phyloP scores from a whole-genome alignment of 1,284 basidiomycete species.

The Ganoderma boninense region DNA sequence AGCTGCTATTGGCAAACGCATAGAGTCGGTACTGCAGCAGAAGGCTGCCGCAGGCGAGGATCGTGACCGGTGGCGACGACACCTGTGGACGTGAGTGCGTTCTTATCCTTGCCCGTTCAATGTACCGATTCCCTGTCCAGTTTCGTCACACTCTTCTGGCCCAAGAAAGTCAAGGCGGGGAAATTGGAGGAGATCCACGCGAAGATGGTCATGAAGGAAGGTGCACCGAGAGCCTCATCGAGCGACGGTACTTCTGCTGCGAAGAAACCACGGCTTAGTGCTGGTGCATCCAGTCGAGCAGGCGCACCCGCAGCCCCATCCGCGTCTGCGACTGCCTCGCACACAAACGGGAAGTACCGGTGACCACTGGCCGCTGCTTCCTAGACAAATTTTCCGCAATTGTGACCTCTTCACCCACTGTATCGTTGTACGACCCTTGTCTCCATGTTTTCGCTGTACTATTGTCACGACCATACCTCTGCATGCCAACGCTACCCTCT shows the following conservation, averaged over 20 bases:
- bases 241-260: constrained; percentile 37
- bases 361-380: constrained; percentile 27
- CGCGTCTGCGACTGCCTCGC: constrained; percentile 38
- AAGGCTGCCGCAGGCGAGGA: constrained; percentile 85
- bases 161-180: constrained; percentile 92
- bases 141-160: constrained; percentile 97
- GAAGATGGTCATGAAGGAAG: constrained; percentile 90
- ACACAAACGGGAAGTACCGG: constrained; percentile 43
- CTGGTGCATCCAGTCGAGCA: constrained; percentile 32
- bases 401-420: constrained; percentile 10
- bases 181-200: constrained; percentile 91
- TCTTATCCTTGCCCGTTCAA: not conserved
- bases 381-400: not conserved
- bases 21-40: constrained; percentile 83
- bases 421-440: constrained; percentile 20
- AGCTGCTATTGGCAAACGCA: constrained; percentile 92
- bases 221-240: constrained; percentile 39
- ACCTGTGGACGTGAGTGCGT: constrained; percentile 92
- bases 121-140: constrained; percentile 47
- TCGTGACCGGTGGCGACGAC: constrained; percentile 87
- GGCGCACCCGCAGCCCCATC: constrained; percentile 35
- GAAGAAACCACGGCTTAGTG: constrained; percentile 43
- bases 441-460: constrained; percentile 16
- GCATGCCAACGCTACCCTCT: constrained; percentile 22
- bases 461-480: constrained; percentile 11